Evolutionary conservation across 163 green algal species (phyloP).

Genomic region (Picocystis sp.): DNA sequence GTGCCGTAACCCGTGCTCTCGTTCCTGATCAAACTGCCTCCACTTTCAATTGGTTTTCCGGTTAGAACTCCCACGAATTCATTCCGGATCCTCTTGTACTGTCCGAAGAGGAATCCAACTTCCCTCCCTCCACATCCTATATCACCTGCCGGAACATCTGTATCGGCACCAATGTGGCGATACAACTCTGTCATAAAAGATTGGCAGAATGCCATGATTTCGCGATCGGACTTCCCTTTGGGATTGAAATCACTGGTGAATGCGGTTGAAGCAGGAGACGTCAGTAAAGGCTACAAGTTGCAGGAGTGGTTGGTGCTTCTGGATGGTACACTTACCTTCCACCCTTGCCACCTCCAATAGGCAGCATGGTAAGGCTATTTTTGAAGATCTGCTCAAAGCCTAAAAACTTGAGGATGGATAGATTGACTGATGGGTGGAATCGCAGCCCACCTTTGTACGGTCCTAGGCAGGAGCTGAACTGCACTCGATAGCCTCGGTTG

Average conservation of each 20-base stretch:
- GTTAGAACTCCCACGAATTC: conserved; percentile 49
- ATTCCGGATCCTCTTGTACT: conserved; percentile 63
- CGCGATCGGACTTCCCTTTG: conserved; percentile 39
- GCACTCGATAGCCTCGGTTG: conserved; percentile 61
- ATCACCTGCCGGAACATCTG: conserved; percentile 65
- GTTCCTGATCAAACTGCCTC: conserved; percentile 52
- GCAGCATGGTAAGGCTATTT: conserved; percentile 56
- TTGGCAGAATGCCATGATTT: conserved; percentile 62
- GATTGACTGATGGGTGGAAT: conserved; percentile 58
- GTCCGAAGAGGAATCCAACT: conserved; percentile 66
- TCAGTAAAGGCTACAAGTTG: too few relatives aligned
- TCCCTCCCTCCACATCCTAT: conserved; percentile 60
- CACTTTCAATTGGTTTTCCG: conserved; percentile 53
- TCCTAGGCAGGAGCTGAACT: conserved; percentile 54
- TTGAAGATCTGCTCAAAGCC: conserved; percentile 61
- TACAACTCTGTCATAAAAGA: conserved; percentile 69
- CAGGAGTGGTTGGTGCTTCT: too few relatives aligned
- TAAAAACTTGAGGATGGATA: conserved; percentile 67
- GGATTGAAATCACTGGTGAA: conserved; percentile 42
- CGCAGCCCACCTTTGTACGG: conserved; percentile 69
- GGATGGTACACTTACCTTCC: too few relatives aligned
- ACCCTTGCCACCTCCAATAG: conserved; percentile 31
- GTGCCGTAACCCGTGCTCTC: conserved; percentile 69
- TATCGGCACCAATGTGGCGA: conserved; percentile 45
- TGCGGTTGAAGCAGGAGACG: too few relatives aligned